A percentile compares a stretch with the other conserved stretches of the same genome.
These are phyloP conservation scores for Neofusicoccum sp. DNA, from an alignment of 2,329 filamentous ascomycete species.

Conservation along the genomic window DNA sequence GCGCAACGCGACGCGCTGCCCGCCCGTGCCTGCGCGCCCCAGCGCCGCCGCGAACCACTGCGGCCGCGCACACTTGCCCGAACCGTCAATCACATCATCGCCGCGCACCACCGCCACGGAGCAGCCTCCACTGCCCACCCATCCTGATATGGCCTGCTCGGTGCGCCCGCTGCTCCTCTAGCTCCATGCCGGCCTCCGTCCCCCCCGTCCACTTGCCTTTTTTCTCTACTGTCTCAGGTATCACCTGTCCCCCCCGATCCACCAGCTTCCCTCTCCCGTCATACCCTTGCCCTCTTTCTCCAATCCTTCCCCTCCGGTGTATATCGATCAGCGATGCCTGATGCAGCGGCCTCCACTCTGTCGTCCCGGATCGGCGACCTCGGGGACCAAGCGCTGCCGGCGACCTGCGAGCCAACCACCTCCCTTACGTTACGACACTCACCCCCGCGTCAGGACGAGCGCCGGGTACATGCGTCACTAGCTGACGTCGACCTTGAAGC, in stretches of 20 bases:
- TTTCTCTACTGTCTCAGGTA: neutral
- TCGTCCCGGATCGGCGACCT: neutral
- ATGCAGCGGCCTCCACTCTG: neutral
- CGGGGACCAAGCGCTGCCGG: neutral
- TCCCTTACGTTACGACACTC: neutral
- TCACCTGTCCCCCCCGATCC: neutral
- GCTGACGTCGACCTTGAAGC: conserved; percentile 8
- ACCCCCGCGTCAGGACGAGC: neutral
- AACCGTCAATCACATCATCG: neutral
- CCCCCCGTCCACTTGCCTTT: neutral
- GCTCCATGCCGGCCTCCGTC: neutral
- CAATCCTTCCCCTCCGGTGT: neutral
- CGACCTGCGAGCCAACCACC: conserved; percentile 7
- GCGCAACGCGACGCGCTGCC: neutral
- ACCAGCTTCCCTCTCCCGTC: neutral
- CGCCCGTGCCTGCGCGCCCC: neutral
- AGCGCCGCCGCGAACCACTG: neutral
- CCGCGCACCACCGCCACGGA: neutral
- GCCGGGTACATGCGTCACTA: neutral
- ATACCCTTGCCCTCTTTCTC: neutral
- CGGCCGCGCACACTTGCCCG: neutral
- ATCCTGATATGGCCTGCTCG: neutral
- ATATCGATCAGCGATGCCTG: neutral
- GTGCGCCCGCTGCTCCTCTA: neutral
- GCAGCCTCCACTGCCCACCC: neutral